Conservation (phyloP, 179 eudicot genomes). For the Drosera spatulata region DNA sequence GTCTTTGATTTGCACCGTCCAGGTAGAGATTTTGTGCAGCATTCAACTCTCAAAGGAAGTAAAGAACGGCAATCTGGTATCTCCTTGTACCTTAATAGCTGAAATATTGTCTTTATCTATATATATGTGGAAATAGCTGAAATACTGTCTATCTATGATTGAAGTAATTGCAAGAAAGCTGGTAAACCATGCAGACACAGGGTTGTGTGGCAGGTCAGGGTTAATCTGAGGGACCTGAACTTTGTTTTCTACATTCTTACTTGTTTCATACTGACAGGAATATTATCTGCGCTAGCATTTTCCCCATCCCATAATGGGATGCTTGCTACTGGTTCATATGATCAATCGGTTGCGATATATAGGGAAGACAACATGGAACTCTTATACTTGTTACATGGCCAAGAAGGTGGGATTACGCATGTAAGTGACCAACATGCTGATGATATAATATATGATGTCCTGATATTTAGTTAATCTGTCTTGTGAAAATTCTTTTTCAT, state of each 20-base stretch:
- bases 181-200: too few species aligned
- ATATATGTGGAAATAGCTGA: too few species aligned
- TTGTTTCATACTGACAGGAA: slow-evolving; percentile 43
- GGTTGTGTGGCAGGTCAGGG: too few species aligned
- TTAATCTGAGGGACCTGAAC: too few species aligned
- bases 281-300: slow-evolving; percentile 87
- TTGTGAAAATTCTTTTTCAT: slow-evolving; percentile 1
- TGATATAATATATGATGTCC: background rate
- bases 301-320: slow-evolving; percentile 68
- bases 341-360: slow-evolving; percentile 73
- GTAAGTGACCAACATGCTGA: slow-evolving; percentile 34
- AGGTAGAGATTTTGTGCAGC: slow-evolving; percentile 77
- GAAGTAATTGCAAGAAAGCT: too few species aligned
- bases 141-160: too few species aligned
- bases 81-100: background rate
- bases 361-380: slow-evolving; percentile 94
- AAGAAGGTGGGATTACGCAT: slow-evolving; percentile 98
- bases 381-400: slow-evolving; percentile 88
- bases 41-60: slow-evolving; percentile 70
- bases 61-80: slow-evolving; percentile 97
- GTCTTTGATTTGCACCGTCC: slow-evolving; percentile 93
- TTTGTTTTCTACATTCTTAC: background rate
- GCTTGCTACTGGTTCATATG: slow-evolving; percentile 94
- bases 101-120: background rate
- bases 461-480: background rate